Evolutionary conservation across 345 rosid species (phyloP).

Genomic region (Rhizophora apiculata): DNA sequence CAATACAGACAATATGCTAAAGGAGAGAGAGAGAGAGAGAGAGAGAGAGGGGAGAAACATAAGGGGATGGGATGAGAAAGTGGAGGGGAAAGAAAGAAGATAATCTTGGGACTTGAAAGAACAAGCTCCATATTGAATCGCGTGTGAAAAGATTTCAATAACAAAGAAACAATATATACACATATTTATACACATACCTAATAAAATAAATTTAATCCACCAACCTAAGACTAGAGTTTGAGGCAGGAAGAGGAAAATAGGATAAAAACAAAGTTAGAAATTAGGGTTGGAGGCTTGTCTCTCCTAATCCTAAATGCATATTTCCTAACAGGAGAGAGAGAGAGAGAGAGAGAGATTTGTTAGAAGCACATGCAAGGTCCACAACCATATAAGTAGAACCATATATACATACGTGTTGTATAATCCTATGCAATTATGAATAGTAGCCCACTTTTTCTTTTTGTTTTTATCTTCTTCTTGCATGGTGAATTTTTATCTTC

Average conservation of each 20-base stretch:
- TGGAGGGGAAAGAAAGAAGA: constrained; percentile 11
- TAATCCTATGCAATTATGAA: too few species aligned
- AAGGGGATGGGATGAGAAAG: constrained; percentile 18
- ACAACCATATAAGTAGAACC: neutral
- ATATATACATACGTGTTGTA: neutral
- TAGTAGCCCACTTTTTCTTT: neutral
- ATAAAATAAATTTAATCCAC: neutral
- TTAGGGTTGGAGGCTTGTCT: constrained; percentile 53
- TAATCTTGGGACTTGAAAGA: constrained; percentile 59
- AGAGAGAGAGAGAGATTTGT: constrained; percentile 14
- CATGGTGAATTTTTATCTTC: constrained; percentile 14
- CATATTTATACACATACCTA: neutral
- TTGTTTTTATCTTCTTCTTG: constrained; percentile 11
- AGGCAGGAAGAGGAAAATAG: constrained; percentile 11
- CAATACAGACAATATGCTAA: constrained; percentile 37
- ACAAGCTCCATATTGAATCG: constrained; percentile 30
- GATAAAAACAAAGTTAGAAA: constrained; percentile 42
- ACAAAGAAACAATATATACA: neutral
- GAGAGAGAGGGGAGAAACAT: neutral
- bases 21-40: constrained; percentile 29
- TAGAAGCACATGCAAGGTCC: neutral
- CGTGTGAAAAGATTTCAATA: constrained; percentile 28
- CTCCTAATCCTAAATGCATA: constrained; percentile 13
- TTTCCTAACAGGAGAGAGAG: constrained; percentile 12
- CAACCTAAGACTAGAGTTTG: constrained; percentile 1